Conservation (phyloP, 2,329 filamentous ascomycete genomes). For the Metarhizium guizhouense region DNA sequence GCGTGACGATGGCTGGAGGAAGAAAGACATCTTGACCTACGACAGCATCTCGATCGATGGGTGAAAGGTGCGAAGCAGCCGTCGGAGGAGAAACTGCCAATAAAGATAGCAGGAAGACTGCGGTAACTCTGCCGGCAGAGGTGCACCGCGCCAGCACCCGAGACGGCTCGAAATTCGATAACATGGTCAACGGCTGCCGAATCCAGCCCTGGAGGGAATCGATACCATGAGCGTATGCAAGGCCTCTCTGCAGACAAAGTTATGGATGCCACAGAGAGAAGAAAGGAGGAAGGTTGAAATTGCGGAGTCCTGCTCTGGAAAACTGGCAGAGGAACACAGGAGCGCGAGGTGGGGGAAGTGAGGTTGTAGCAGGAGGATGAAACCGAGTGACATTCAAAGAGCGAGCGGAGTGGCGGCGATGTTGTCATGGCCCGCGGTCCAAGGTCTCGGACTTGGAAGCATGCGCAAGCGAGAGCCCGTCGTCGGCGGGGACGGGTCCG, state of each 20-base stretch:
- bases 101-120: constrained; percentile 55
- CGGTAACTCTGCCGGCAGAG: constrained; percentile 55
- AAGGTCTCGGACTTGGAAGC: neutral
- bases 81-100: constrained; percentile 46
- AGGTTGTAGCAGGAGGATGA: neutral
- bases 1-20: constrained; percentile 29
- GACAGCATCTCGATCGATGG: constrained; percentile 21
- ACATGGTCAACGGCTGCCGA: constrained; percentile 4
- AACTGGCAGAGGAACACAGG: neutral
- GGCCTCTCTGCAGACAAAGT: neutral
- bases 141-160: constrained; percentile 25
- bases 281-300: neutral
- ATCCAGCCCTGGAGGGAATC: constrained; percentile 1
- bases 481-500: neutral
- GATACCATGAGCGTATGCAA: constrained; percentile 2
- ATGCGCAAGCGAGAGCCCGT: neutral
- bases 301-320: neutral
- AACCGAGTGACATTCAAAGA: neutral
- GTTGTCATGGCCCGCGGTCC: constrained; percentile 10
- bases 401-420: constrained; percentile 7
- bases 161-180: neutral
- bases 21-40: constrained; percentile 34
- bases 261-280: neutral
- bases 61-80: constrained; percentile 20
- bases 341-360: neutral